Conservation (phyloP, 2,329 filamentous ascomycete species). For the Epichloe uncinata region DNA sequence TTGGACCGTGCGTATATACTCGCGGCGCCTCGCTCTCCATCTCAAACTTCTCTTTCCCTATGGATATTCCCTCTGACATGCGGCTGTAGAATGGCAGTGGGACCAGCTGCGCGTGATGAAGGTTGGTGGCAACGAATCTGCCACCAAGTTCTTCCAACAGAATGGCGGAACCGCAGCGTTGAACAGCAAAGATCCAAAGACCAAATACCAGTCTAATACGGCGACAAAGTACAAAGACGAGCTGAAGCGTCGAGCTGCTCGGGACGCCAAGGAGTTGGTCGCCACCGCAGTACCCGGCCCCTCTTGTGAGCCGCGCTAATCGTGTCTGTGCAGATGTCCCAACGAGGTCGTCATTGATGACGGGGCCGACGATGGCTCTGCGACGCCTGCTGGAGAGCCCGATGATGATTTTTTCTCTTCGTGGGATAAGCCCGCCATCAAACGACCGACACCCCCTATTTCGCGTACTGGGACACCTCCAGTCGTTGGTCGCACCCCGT, state of each 20-base stretch:
- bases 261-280: conserved; percentile 71
- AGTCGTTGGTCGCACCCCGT: conserved; percentile 64
- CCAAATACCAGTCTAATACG: conserved; percentile 89
- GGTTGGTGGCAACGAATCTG: conserved; percentile 93
- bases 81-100: conserved; percentile 80
- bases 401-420: conserved; percentile 99
- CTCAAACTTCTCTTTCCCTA: too few species aligned
- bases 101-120: conserved; percentile 96
- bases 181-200: conserved; percentile 91
- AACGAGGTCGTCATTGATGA: conserved; percentile 78
- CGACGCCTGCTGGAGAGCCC: conserved; percentile 67
- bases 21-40: too few species aligned
- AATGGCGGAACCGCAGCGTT: conserved; percentile 90
- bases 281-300: too few species aligned
- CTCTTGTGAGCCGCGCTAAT: conserved; percentile 12
- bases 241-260: conserved; percentile 69
- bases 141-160: conserved; percentile 95
- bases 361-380: conserved; percentile 50
- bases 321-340: conserved; percentile 48
- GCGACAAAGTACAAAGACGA: conserved; percentile 98
- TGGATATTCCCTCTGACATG: conserved; percentile 2
- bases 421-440: conserved; percentile 96
- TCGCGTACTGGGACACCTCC: conserved; percentile 82
- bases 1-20: conserved; percentile 67
- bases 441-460: conserved; percentile 90